These are phyloP conservation scores for Tulasnella sp. DNA, from an alignment of 768 basidiomycete genomes.

Conservation along the genomic window DNA sequence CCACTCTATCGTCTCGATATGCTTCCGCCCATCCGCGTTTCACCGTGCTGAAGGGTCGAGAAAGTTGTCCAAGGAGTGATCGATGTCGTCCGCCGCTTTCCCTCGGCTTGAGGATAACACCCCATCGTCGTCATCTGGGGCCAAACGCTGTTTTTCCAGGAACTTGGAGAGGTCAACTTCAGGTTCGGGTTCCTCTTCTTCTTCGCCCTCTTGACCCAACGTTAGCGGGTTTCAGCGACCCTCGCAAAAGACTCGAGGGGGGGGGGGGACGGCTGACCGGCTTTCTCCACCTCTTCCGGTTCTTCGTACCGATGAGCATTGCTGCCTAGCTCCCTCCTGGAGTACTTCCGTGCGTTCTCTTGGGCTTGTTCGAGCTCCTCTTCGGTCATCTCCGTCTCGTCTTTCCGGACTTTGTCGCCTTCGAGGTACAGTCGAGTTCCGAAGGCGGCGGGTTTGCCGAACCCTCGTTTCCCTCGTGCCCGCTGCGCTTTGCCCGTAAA, in stretches of 20 bases:
- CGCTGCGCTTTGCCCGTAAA: background rate
- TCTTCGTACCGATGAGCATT: slow-evolving; percentile 68
- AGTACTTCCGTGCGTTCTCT: slow-evolving; percentile 31
- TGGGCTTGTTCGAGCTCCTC: slow-evolving; percentile 9
- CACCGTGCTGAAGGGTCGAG: slow-evolving; percentile 22
- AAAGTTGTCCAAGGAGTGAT: slow-evolving; percentile 45
- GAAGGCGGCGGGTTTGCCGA: background rate
- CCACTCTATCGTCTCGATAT: slow-evolving; percentile 55
- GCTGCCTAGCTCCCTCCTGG: slow-evolving; percentile 46
- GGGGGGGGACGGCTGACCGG: background rate
- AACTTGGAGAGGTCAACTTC: slow-evolving; percentile 63
- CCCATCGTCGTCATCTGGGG: slow-evolving; percentile 30
- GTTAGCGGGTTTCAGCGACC: slow-evolving; percentile 7
- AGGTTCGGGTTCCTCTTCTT: slow-evolving; percentile 56
- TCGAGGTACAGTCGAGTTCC: background rate
- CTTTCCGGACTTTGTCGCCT: background rate
- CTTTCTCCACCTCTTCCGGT: slow-evolving; percentile 38
- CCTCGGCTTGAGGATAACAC: slow-evolving; percentile 24
- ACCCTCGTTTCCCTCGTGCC: background rate
- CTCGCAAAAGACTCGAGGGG: too few species aligned
- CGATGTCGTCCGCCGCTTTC: slow-evolving; percentile 28
- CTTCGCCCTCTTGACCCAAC: background rate
- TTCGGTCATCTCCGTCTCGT: background rate
- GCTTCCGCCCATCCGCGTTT: slow-evolving; percentile 43
- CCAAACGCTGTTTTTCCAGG: slow-evolving; percentile 44